Evolutionary conservation across 2,329 filamentous ascomycete genomes (phyloP).

Genomic region (Microdochium paspali): DNA sequence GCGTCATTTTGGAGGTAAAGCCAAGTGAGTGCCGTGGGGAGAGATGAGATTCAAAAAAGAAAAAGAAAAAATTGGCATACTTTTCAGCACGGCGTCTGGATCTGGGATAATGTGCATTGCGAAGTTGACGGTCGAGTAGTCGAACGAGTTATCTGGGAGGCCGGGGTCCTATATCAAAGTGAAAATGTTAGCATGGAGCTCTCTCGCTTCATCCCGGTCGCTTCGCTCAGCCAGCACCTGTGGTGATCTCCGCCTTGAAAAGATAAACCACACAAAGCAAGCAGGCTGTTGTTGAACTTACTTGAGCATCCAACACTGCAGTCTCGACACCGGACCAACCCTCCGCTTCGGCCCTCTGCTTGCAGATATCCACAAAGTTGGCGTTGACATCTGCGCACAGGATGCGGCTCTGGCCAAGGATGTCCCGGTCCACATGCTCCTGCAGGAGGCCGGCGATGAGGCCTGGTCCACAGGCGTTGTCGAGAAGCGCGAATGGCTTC

Average conservation of each 20-base stretch:
- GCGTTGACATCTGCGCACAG: slow-evolving; percentile 38
- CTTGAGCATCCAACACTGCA: slow-evolving; percentile 35
- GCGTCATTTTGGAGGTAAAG: no score
- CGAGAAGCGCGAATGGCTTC: slow-evolving; percentile 31
- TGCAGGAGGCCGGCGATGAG: slow-evolving; percentile 36
- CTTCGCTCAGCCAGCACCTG: no score
- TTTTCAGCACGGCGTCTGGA: slow-evolving; percentile 24
- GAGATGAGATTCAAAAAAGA: not conserved
- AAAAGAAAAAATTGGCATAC: slow-evolving; percentile 13
- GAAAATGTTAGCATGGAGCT: slow-evolving; percentile 1
- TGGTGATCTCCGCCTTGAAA: no score
- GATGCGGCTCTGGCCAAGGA: slow-evolving; percentile 32
- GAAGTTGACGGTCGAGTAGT: slow-evolving; percentile 35
- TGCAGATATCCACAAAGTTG: slow-evolving; percentile 28
- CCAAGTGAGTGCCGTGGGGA: not conserved
- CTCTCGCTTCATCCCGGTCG: no score
- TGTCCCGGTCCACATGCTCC: slow-evolving; percentile 22
- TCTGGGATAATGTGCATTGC: slow-evolving; percentile 36
- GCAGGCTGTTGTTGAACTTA: slow-evolving; percentile 13
- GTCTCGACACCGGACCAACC: slow-evolving; percentile 32
- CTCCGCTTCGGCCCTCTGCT: slow-evolving; percentile 26
- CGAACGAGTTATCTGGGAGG: slow-evolving; percentile 27
- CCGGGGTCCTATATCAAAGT: slow-evolving; percentile 22
- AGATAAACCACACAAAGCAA: not conserved
- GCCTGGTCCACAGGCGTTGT: slow-evolving; percentile 44